phyloP scores from a whole-genome alignment of 2,329 filamentous ascomycete species.

The Phaeophleospora eucalypticola region DNA sequence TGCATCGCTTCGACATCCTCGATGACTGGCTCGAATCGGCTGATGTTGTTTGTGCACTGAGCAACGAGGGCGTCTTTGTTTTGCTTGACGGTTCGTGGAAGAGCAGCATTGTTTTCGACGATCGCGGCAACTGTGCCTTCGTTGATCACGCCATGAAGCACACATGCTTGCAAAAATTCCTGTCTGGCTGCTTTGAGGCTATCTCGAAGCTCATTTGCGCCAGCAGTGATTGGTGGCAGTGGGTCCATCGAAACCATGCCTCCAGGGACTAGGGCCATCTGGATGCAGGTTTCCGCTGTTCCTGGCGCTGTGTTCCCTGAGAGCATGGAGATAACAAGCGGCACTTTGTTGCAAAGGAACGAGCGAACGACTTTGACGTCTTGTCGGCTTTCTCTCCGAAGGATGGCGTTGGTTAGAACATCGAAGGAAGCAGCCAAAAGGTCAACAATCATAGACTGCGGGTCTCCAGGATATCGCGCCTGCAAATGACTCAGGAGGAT shows the following conservation, averaged over 20 bases:
- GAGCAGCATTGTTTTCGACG: slow-evolving; percentile 74
- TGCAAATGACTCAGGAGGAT: slow-evolving; percentile 75
- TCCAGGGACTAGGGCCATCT: slow-evolving; percentile 57
- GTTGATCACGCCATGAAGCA: slow-evolving; percentile 77
- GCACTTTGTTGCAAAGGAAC: slow-evolving; percentile 75
- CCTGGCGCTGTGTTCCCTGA: slow-evolving; percentile 55
- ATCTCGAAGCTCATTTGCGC: slow-evolving; percentile 51
- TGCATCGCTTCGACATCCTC: slow-evolving; percentile 84
- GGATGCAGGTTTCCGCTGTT: slow-evolving; percentile 61
- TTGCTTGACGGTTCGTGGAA: slow-evolving; percentile 70
- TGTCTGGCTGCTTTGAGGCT: slow-evolving; percentile 65
- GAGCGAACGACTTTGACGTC: slow-evolving; percentile 72
- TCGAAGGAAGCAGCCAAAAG: slow-evolving; percentile 87
- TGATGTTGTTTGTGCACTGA: slow-evolving; percentile 72
- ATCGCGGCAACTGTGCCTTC: slow-evolving; percentile 74
- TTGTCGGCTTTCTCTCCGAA: slow-evolving; percentile 59
- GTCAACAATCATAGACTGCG: slow-evolving; percentile 73
- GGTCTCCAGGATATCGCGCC: slow-evolving; percentile 79
- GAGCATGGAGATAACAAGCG: slow-evolving; percentile 57
- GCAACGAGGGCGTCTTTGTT: slow-evolving; percentile 72
- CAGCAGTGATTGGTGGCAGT: slow-evolving; percentile 60
- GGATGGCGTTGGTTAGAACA: slow-evolving; percentile 79
- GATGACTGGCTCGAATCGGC: slow-evolving; percentile 70
- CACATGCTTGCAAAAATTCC: slow-evolving; percentile 86
- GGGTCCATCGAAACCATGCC: slow-evolving; percentile 59